Conservation (phyloP, 1,284 basidiomycete species). For the Fomitopsis palustris region DNA sequence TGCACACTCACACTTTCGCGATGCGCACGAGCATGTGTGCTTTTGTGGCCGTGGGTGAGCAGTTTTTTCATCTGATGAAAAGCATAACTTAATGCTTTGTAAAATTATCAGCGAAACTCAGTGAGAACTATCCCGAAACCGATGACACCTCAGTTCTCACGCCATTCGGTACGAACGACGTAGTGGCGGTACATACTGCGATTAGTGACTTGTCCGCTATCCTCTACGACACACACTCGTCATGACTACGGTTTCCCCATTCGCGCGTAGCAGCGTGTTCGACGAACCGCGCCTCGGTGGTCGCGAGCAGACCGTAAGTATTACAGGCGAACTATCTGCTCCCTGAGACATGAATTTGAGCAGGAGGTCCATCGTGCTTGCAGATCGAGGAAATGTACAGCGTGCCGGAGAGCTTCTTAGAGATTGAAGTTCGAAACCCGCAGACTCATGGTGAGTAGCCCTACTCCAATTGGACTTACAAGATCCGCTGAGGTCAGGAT, state of each 20-base stretch:
- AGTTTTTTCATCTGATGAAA: no score
- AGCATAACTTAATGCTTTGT: not conserved
- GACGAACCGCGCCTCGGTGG: conserved; percentile 68
- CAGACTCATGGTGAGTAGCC: conserved; percentile 81
- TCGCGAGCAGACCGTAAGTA: conserved; percentile 79
- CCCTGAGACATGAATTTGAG: conserved; percentile 26
- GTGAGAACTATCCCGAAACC: not conserved
- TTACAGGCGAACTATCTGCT: conserved; percentile 15
- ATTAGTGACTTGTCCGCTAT: conserved; percentile 4
- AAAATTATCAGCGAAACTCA: not conserved
- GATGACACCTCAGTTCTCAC: not conserved
- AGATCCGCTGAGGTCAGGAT: not conserved
- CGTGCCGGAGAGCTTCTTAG: conserved; percentile 94
- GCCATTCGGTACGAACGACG: not conserved
- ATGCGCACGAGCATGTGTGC: not conserved
- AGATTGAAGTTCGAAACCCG: conserved; percentile 97
- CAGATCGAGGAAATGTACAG: conserved; percentile 99
- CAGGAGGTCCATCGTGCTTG: conserved; percentile 20
- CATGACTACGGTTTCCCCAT: conserved; percentile 74
- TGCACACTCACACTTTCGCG: not conserved
- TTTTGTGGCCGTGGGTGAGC: not conserved
- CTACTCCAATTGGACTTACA: not conserved
- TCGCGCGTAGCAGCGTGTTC: conserved; percentile 72
- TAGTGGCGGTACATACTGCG: not conserved
- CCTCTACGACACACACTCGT: not conserved